These are phyloP conservation scores for Hypoxylon sp. DNA, from an alignment of 2,329 filamentous ascomycete genomes.

Conservation along the genomic window DNA sequence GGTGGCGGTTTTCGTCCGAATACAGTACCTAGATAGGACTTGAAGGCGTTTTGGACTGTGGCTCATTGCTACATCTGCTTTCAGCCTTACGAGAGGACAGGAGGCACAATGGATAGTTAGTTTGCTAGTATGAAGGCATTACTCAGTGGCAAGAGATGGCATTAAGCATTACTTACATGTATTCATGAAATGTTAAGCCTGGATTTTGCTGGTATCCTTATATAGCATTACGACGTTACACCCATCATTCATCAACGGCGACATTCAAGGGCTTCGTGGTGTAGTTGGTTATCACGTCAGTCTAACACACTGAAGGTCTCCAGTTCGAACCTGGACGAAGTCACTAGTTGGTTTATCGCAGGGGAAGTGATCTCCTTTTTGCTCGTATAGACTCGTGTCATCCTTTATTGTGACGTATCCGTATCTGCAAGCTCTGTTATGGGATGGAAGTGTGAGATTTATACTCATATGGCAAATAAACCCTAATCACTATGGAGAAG, in stretches of 20 bases:
- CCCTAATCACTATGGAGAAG: neutral
- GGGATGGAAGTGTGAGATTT: too few species aligned
- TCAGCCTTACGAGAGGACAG: neutral
- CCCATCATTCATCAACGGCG: too few species aligned
- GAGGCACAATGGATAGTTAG: neutral
- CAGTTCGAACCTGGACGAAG: constrained; percentile 45
- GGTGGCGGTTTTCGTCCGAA: too few species aligned
- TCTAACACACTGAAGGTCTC: constrained; percentile 54
- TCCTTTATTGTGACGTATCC: too few species aligned
- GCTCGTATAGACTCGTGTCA: neutral
- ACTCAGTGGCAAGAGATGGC: neutral
- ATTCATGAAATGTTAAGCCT: too few species aligned
- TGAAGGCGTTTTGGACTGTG: too few species aligned
- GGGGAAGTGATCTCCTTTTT: neutral
- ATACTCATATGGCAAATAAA: too few species aligned
- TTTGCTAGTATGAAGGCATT: neutral
- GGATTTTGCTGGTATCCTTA: too few species aligned
- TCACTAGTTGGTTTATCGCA: neutral
- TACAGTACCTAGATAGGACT: too few species aligned
- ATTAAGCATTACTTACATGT: too few species aligned
- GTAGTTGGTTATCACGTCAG: constrained; percentile 59
- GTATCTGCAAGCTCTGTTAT: too few species aligned
- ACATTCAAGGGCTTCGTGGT: constrained; percentile 39
- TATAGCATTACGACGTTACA: neutral
- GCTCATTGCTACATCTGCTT: neutral